A percentile compares a stretch with the other conserved stretches of the same genome.
Conservation (phyloP, 1,139 yeast species). For the Yamadazyma pseudoaaseri region DNA sequence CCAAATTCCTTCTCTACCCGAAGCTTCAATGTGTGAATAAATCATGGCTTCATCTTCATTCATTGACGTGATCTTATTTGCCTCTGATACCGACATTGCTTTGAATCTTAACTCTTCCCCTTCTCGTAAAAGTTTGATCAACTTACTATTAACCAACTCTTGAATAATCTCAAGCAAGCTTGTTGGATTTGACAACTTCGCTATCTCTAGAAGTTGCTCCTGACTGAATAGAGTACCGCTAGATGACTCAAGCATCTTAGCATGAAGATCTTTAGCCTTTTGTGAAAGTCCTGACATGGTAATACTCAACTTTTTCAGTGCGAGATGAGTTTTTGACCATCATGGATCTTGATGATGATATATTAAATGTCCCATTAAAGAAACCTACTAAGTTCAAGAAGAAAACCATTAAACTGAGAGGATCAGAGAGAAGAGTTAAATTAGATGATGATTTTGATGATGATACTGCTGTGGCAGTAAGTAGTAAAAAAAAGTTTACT, state of each 20-base stretch:
- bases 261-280: constrained; percentile 56
- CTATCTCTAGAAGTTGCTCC: constrained; percentile 45
- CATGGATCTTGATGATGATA: constrained; percentile 5
- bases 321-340: constrained; percentile 2
- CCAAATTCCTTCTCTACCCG: constrained; percentile 97
- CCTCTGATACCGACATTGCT: constrained; percentile 66
- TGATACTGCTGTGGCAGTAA: constrained; percentile 8
- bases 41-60: constrained; percentile 86
- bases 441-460: constrained; percentile 9
- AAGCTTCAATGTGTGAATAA: constrained; percentile 85
- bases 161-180: constrained; percentile 57
- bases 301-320: neutral
- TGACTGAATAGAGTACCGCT: constrained; percentile 53
- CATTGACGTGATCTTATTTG: constrained; percentile 72
- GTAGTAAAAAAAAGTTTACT: constrained; percentile 1
- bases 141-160: constrained; percentile 60
- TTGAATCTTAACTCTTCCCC: constrained; percentile 71
- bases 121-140: constrained; percentile 65
- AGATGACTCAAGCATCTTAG: constrained; percentile 53
- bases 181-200: constrained; percentile 33
- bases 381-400: constrained; percentile 19
- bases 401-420: constrained; percentile 13
- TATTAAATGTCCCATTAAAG: constrained; percentile 5
- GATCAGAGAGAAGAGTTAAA: neutral
- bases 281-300: constrained; percentile 37